phyloP scores from a whole-genome alignment of 23 red algal genomes.

The Gracilariopsis chorda region DNA sequence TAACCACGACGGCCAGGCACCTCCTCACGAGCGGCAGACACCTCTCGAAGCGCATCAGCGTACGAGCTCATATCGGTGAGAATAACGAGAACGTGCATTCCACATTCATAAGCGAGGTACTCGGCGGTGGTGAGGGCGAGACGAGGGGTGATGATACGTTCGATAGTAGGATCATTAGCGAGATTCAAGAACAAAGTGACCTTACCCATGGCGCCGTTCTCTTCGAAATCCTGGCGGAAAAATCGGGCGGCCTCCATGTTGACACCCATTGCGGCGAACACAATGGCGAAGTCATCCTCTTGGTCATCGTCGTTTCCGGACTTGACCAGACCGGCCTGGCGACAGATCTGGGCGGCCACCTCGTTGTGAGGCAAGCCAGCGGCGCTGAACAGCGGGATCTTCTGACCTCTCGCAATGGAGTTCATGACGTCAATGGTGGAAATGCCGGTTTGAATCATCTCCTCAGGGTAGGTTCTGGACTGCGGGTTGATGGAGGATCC shows the following conservation, averaged over 20 bases:
- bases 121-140: conserved; percentile 95
- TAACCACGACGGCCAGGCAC: conserved; percentile 99
- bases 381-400: conserved; percentile 96
- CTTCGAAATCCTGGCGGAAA: conserved; percentile 97
- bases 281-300: conserved; percentile 91
- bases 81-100: conserved; percentile 97
- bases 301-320: not conserved
- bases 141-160: conserved; percentile 98
- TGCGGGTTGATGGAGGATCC: conserved; percentile 93
- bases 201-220: conserved; percentile 95
- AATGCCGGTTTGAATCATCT: conserved; percentile 99
- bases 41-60: conserved; percentile 95
- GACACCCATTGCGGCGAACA: conserved; percentile 99
- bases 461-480: conserved; percentile 90
- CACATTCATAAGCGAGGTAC: conserved; percentile 97
- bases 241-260: conserved; percentile 98
- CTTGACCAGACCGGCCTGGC: conserved; percentile 87
- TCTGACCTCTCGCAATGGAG: conserved; percentile 94
- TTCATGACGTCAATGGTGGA: conserved; percentile 99
- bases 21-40: conserved; percentile 98
- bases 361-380: conserved; percentile 96
- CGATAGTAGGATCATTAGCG: conserved; percentile 97
- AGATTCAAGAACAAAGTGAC: conserved; percentile 97
- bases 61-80: conserved; percentile 98
- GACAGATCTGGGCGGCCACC: conserved; percentile 98